Evolutionary conservation across 2,329 filamentous ascomycete genomes (phyloP).

Genomic region (Cryphonectria carpinicola): DNA sequence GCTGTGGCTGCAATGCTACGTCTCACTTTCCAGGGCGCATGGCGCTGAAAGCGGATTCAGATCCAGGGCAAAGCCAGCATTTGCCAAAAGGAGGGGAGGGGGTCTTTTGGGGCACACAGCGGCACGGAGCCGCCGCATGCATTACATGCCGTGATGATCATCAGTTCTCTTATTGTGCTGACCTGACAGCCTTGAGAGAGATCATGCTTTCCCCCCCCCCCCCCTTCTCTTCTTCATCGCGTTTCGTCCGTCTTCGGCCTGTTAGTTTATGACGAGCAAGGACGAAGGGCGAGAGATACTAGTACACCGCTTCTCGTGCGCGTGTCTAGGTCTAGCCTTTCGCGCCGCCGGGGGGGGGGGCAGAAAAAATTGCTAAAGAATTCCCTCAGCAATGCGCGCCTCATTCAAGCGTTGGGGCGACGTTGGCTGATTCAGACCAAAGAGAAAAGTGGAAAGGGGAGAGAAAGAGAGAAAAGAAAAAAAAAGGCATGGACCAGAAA

Average conservation of each 20-base stretch:
- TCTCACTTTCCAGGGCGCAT: background rate
- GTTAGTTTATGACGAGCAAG: background rate
- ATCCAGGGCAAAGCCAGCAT: background rate
- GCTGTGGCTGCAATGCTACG: constrained; percentile 12
- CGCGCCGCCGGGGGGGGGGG: background rate
- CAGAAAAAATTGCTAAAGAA: background rate
- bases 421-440: background rate
- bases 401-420: background rate
- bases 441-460: background rate
- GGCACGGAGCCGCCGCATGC: constrained; percentile 9
- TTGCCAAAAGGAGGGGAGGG: background rate
- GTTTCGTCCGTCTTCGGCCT: background rate
- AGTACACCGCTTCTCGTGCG: constrained; percentile 11
- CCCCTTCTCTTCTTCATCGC: background rate
- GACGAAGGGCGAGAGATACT: constrained; percentile 4
- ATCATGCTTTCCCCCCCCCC: background rate
- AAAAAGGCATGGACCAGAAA: background rate
- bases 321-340: background rate
- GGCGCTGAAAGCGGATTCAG: constrained; percentile 1
- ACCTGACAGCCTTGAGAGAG: background rate
- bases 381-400: background rate
- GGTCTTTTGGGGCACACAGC: background rate
- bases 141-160: background rate
- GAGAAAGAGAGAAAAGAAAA: no score
- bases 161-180: background rate